phyloP scores from a whole-genome alignment of 306 rosid genomes.

The Acacia acuminata region DNA sequence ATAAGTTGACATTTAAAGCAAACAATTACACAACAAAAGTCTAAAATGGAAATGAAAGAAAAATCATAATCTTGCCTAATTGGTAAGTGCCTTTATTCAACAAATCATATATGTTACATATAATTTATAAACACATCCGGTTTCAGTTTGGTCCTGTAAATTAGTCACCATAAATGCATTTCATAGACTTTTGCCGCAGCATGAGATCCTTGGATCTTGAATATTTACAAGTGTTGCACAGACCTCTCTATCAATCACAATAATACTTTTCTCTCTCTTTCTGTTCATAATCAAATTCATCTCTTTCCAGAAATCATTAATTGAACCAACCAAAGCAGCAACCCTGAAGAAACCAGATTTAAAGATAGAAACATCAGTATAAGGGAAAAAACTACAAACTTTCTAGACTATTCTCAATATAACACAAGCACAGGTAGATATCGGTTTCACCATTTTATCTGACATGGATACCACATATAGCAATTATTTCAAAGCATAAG shows the following conservation, averaged over 20 bases:
- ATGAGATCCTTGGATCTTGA: conserved; percentile 38
- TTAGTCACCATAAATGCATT: conserved; percentile 15
- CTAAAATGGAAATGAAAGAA: not conserved
- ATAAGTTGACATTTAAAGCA: not conserved
- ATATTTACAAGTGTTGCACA: conserved; percentile 61
- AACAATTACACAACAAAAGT: not conserved
- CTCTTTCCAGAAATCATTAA: conserved; percentile 43
- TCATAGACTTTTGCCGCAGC: conserved; percentile 20
- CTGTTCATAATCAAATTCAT: conserved; percentile 34
- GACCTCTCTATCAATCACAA: conserved; percentile 43
- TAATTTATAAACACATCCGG: not conserved
- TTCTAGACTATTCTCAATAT: not conserved
- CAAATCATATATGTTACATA: not conserved
- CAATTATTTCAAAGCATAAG: not conserved
- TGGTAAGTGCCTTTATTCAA: not conserved
- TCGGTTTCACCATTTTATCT: not conserved
- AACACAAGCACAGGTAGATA: not conserved
- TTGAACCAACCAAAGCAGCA: conserved; percentile 74
- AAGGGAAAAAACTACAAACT: not conserved
- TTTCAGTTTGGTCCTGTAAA: not conserved
- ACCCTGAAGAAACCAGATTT: conserved; percentile 49
- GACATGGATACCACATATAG: not conserved
- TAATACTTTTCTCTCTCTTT: conserved; percentile 23
- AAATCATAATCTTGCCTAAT: not conserved
- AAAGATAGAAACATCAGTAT: conserved; percentile 28